Evolutionary conservation across 2,329 filamentous ascomycete genomes (phyloP).

Genomic region (Chalaropsis ovoidea): DNA sequence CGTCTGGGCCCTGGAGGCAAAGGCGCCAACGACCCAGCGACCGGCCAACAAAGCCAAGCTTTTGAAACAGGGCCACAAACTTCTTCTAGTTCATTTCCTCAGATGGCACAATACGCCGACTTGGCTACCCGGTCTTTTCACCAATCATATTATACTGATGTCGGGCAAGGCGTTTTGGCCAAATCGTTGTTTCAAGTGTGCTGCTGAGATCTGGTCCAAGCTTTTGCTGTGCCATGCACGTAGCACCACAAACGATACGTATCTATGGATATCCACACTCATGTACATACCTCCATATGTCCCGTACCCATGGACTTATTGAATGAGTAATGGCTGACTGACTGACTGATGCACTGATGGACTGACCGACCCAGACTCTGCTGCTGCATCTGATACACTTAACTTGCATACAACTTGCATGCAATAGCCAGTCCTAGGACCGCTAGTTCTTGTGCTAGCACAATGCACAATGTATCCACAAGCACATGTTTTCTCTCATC

Average conservation of each 20-base stretch:
- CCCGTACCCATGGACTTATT: no score
- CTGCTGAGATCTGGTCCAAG: conserved; percentile 3
- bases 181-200: neutral
- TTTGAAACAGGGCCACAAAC: conserved; percentile 13
- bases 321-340: no score
- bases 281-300: no score
- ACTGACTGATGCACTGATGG: neutral
- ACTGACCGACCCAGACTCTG: neutral
- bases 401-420: neutral
- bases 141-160: conserved; percentile 1
- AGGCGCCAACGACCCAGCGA: neutral
- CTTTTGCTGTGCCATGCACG: neutral
- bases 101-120: conserved; percentile 8
- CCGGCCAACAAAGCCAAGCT: neutral
- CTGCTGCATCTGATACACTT: no score
- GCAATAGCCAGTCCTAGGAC: neutral
- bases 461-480: conserved; percentile 10
- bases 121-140: neutral
- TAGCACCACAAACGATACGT: no score
- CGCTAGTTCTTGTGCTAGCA: neutral
- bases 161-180: neutral
- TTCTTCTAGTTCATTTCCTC: conserved; percentile 11
- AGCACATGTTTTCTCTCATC: neutral
- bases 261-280: no score
- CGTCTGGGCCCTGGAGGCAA: neutral